These are phyloP conservation scores for Triadica sebifera DNA, from an alignment of 345 rosid genomes.

Conservation along the genomic window DNA sequence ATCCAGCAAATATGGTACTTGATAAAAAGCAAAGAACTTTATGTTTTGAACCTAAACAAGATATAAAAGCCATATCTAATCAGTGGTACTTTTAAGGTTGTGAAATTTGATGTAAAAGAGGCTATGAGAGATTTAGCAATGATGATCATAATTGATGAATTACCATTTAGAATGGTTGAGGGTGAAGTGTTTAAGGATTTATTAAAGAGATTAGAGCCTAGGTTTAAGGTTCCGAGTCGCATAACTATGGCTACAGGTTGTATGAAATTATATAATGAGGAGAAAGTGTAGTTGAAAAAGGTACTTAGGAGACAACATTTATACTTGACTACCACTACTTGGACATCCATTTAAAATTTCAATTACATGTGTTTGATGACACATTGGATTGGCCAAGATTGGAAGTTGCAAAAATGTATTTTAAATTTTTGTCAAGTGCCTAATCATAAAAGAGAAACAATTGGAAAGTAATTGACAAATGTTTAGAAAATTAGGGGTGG, in stretches of 20 bases:
- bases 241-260: too few relatives aligned
- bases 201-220: too few relatives aligned
- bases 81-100: neutral
- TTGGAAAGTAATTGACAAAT: neutral
- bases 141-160: too few relatives aligned
- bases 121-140: neutral
- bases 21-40: neutral
- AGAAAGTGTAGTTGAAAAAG: neutral
- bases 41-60: neutral
- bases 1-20: neutral
- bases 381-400: neutral
- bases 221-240: too few relatives aligned
- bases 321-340: neutral
- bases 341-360: neutral
- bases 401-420: neutral
- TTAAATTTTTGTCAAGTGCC: neutral
- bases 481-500: neutral
- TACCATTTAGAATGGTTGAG: too few relatives aligned
- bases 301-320: neutral
- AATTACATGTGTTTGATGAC: neutral
- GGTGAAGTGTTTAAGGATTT: too few relatives aligned
- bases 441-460: neutral
- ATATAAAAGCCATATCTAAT: too few relatives aligned
- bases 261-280: too few relatives aligned
- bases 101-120: neutral